These are phyloP conservation scores for Monosporascus sp. DNA, from an alignment of 2,329 filamentous ascomycete species.

Conservation along the genomic window DNA sequence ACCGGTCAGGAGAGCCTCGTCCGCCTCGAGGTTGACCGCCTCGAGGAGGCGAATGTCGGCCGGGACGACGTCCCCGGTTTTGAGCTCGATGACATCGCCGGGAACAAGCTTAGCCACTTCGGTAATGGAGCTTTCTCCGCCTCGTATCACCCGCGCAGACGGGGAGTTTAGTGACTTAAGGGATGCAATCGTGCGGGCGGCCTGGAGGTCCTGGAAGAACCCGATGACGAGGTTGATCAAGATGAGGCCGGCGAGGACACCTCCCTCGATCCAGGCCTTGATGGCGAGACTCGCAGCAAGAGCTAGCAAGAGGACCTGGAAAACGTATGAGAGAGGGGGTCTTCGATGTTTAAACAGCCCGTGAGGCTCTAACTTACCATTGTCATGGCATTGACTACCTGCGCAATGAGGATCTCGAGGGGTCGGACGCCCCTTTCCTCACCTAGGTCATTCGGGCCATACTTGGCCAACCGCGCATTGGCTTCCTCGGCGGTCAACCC, in stretches of 20 bases:
- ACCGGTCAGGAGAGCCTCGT: constrained; percentile 70
- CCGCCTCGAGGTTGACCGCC: constrained; percentile 69
- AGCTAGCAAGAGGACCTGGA: too few species aligned
- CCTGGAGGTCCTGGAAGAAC: constrained; percentile 58
- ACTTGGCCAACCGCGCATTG: constrained; percentile 42
- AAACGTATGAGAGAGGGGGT: too few species aligned
- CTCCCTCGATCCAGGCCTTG: constrained; percentile 58
- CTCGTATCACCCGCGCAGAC: constrained; percentile 54
- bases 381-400: constrained; percentile 57
- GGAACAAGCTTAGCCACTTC: constrained; percentile 56
- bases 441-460: constrained; percentile 55
- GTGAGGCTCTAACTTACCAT: constrained; percentile 26
- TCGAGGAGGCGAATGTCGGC: constrained; percentile 63
- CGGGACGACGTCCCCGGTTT: constrained; percentile 64
- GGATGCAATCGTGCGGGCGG: constrained; percentile 58
- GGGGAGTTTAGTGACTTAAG: constrained; percentile 54
- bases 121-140: constrained; percentile 45
- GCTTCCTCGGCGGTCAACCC: constrained; percentile 51
- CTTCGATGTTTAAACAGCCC: too few species aligned
- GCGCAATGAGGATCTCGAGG: constrained; percentile 52
- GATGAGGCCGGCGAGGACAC: constrained; percentile 60
- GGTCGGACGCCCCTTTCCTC: constrained; percentile 43
- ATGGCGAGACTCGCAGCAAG: constrained; percentile 46
- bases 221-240: constrained; percentile 63
- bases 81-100: constrained; percentile 60